A percentile compares a stretch with the other conserved stretches of the same genome.
phyloP scores from a whole-genome alignment of 441 rosid genomes.

The Syzygium malaccense region DNA sequence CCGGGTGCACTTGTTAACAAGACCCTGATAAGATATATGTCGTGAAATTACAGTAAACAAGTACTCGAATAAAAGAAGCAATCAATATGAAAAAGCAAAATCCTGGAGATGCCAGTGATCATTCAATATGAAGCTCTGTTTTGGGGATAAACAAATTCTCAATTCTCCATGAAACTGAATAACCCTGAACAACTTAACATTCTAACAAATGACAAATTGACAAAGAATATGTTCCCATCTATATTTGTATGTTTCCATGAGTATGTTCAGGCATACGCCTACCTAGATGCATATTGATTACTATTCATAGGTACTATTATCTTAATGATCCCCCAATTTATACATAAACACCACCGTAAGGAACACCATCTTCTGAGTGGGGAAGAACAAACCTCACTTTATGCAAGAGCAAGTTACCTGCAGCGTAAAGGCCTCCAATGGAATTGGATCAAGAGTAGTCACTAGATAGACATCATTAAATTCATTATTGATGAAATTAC shows the following conservation, averaged over 20 bases:
- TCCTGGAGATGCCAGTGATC: neutral
- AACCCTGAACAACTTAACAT: neutral
- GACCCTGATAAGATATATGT: neutral
- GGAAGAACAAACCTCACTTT: neutral
- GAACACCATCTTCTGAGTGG: neutral
- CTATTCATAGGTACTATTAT: neutral
- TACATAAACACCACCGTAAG: neutral
- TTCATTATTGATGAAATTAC: slow-evolving; percentile 78
- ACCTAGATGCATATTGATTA: neutral
- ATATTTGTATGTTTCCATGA: neutral
- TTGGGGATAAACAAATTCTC: neutral
- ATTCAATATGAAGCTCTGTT: neutral
- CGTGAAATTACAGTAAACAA: neutral
- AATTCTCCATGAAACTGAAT: neutral
- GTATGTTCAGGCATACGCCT: neutral
- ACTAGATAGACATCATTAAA: slow-evolving; percentile 80
- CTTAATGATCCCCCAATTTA: neutral
- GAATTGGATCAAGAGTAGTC: slow-evolving; percentile 72
- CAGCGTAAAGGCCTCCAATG: slow-evolving; percentile 83
- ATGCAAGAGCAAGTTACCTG: slow-evolving; percentile 44
- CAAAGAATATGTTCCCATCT: neutral
- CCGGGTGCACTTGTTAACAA: neutral
- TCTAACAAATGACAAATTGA: neutral
- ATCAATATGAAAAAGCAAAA: neutral
- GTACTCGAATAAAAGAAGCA: neutral